Percentiles rank a stretch among this genome's conserved stretches.
Evolutionary conservation across 2,329 filamentous ascomycete genomes (phyloP).

Genomic region (Exophiala xenobiotica): DNA sequence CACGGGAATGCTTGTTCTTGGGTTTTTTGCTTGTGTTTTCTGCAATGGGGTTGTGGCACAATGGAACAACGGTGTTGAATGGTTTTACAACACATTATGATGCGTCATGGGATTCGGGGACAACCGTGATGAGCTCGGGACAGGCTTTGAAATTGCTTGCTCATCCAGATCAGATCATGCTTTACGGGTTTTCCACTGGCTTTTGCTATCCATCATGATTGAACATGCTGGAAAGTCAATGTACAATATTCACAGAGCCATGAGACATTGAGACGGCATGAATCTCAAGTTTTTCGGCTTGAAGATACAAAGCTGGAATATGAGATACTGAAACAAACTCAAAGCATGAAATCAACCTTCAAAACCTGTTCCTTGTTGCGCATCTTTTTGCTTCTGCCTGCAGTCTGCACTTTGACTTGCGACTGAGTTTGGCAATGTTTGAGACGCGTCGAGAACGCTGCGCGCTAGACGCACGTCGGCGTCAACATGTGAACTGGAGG

Average conservation of each 20-base stretch:
- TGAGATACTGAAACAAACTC: constrained; percentile 26
- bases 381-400: too few species aligned
- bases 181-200: constrained; percentile 23
- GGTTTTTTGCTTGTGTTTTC: constrained; percentile 37
- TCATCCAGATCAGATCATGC: constrained; percentile 20
- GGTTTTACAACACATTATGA: constrained; percentile 36
- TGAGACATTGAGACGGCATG: constrained; percentile 18
- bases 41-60: constrained; percentile 40
- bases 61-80: constrained; percentile 43
- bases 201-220: constrained; percentile 18
- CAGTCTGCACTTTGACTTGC: constrained; percentile 3
- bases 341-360: constrained; percentile 30
- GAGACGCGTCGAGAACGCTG: constrained; percentile 19
- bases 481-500: neutral
- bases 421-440: constrained; percentile 7
- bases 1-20: constrained; percentile 40
- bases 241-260: constrained; percentile 26
- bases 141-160: constrained; percentile 16
- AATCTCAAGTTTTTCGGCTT: constrained; percentile 20
- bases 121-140: constrained; percentile 20
- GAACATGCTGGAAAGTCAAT: constrained; percentile 6
- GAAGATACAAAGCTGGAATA: constrained; percentile 12
- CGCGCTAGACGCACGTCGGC: constrained; percentile 12
- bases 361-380: neutral
- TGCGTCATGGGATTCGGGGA: constrained; percentile 28